Conservation (phyloP, 169 alveolate species). For the Plasmodium knowlesi region DNA sequence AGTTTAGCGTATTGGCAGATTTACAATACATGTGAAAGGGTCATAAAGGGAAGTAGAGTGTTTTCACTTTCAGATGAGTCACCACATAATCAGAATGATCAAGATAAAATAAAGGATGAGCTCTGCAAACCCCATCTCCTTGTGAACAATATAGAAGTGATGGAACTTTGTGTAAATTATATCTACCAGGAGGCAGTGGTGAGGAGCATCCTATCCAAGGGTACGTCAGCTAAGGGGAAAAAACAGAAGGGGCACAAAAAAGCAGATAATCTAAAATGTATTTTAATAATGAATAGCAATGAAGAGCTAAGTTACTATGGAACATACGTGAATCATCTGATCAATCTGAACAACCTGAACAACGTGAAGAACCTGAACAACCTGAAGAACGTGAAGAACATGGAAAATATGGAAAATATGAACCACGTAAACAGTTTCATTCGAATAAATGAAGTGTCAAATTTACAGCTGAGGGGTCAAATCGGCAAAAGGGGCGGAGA, state of each 20-base stretch:
- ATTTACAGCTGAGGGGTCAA: not conserved
- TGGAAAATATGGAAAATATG: slow-evolving; percentile 19
- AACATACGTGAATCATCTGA: not conserved
- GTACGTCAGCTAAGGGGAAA: not conserved
- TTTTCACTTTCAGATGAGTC: not conserved
- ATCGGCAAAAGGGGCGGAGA: not conserved
- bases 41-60: not conserved
- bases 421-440: not conserved
- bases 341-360: too few relatives aligned
- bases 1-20: not conserved
- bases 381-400: too few relatives aligned
- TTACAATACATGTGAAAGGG: not conserved
- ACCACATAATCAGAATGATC: not conserved
- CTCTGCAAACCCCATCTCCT: not conserved
- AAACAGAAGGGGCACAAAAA: not conserved
- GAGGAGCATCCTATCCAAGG: not conserved
- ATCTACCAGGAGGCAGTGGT: slow-evolving; percentile 40
- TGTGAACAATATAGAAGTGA: slow-evolving; percentile 46
- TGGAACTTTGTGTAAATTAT: slow-evolving; percentile 39
- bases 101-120: not conserved
- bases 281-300: not conserved
- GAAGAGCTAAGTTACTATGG: slow-evolving; percentile 12
- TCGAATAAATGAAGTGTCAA: slow-evolving; percentile 4
- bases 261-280: not conserved
- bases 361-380: too few relatives aligned